Base-by-base conservation (phyloP, 208 protist species). In the Acanthamoeba divionensis region DNA sequence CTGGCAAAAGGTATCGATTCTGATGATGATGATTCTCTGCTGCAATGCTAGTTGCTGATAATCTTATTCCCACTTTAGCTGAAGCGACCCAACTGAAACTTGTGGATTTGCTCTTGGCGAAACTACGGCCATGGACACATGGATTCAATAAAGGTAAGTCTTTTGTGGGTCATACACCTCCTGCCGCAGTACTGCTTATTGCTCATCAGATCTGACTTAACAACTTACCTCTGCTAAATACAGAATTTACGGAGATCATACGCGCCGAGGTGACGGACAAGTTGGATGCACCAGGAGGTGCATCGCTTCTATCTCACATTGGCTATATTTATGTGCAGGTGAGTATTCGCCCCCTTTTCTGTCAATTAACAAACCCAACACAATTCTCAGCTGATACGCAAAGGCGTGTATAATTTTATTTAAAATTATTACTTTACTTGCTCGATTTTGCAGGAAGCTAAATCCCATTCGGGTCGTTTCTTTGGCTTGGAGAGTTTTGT, bases 81-180 rank as follows among this genome's bases (percentile, higher is more conserved):
- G 8, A 48, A 18, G 66, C 21, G 4, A 50, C 8, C 6, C 29
- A 77, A 29, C 21, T 54, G 5, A 36, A 45, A 2, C 38, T 77
- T 36, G 66, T 77, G 66, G 66, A 77, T 36, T 45, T 77, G 38
- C 66, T 77, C 66, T 24, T 54, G 66, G 66, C 66, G 21, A 77
- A 77, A 45, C 66, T 77, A 7, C 66, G 66, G 1, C 66, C 66
- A 18, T 77, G 26, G 21, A 45, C 52, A n/a, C n/a, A 48, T 45
- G 66, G 66, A 2, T 77, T 38, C 38, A 12, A 18, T 2, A 12
- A n/a, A 77, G 31, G 66, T 77, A 6, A 7, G 66, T 9, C 12
- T n/a, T n/a, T n/a, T n/a, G n/a, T n/a, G n/a, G n/a, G n/a, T n/a
- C n/a, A n/a, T n/a, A n/a, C n/a, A n/a, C n/a, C n/a, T n/a, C n/a